These are phyloP conservation scores for Polychytrium aggregatum DNA, from an alignment of 192 early-diverging fungal species.

Conservation along the genomic window DNA sequence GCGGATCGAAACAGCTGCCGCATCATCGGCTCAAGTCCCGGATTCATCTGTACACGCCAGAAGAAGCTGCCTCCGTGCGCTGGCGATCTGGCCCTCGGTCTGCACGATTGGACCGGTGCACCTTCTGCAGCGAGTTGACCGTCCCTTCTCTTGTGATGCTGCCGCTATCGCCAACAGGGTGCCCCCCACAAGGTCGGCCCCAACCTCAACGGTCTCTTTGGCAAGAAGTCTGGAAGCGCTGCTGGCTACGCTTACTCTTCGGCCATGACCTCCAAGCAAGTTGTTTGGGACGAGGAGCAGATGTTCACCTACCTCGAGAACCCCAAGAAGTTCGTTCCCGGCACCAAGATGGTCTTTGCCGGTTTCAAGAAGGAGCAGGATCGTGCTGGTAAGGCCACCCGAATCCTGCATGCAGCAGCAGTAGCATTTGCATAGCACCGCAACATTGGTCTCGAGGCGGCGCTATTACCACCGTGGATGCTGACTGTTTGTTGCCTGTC, in stretches of 20 bases:
- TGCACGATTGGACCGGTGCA: too few relatives aligned
- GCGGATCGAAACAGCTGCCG: too few relatives aligned
- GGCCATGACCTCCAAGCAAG: conserved; percentile 77
- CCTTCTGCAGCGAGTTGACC: too few relatives aligned
- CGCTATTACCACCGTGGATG: too few relatives aligned
- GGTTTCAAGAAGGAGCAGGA: conserved; percentile 69
- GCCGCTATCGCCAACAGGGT: too few relatives aligned
- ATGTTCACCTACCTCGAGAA: conserved; percentile 95
- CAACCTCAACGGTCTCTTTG: conserved; percentile 88
- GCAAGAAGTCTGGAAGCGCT: conserved; percentile 75
- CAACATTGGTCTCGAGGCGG: too few relatives aligned
- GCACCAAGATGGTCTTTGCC: conserved; percentile 97
- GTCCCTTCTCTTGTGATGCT: too few relatives aligned
- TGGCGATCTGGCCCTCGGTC: too few relatives aligned
- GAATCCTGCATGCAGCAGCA: conserved; percentile 1
- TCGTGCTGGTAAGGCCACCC: conserved; percentile 16
- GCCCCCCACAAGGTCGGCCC: conserved; percentile 91
- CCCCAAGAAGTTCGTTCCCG: conserved; percentile 82
- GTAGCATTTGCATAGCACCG: conserved; percentile 4
- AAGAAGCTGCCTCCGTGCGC: too few relatives aligned
- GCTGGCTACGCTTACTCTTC: conserved; percentile 85
- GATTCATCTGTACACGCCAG: too few relatives aligned
- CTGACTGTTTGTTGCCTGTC: too few relatives aligned
- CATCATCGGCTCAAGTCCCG: too few relatives aligned
- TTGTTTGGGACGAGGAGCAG: conserved; percentile 79